Evolutionary conservation across 805 yeast genomes (phyloP), one percentile per base, ranked within the genome.

Genomic region (Metschnikowia lunata): DNA sequence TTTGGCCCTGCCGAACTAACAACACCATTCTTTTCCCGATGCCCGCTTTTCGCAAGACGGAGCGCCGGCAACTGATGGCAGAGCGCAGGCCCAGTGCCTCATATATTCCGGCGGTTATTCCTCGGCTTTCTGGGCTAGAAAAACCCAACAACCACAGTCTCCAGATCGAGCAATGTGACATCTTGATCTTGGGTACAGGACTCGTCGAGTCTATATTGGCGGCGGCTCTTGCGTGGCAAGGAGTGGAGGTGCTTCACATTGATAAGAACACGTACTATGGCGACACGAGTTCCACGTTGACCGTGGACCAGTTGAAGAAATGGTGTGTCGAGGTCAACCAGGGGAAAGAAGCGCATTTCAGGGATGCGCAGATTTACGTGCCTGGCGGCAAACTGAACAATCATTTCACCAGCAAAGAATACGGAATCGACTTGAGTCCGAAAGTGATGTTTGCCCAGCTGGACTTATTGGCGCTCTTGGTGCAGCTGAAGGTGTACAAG

Each of bases 211-310:
- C 88, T 53, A 82, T 93, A 10, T 66, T 89, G 39, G 97, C 98
- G 0, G 96, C 97, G 10, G 91, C 97, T 0, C 72, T 93, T 37
- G 85, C 97, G 10, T 93, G 99, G 98, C 96, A 88, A 56, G 99
- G 99, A n/a, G 81, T 93, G n/a, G 81, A 77, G 51, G 97, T 93
- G 8, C 69, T 93, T 36, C 99, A 93, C 60, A 80, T 93, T 28
- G 99, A 93, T 62, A 72, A 81, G 35, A 85, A 89, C 59, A 75
- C 80, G 27, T 83, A 87, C 61, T 93, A 93, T 58, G 99, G 99
- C 15, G 98, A 90, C 61, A 76, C 84, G 30, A 76, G 83, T 39
- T 89, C 97, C 6, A 86, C 96, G 3, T 67, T 93, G 40, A 85
- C 95, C 15, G 78, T 89, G 38, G 96, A 88, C 52, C 96, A 93